A percentile compares a stretch with the other conserved stretches of the same genome.
Evolutionary conservation across 257 asterid genomes (phyloP).

Genomic region (Anisodus acutangulus): DNA sequence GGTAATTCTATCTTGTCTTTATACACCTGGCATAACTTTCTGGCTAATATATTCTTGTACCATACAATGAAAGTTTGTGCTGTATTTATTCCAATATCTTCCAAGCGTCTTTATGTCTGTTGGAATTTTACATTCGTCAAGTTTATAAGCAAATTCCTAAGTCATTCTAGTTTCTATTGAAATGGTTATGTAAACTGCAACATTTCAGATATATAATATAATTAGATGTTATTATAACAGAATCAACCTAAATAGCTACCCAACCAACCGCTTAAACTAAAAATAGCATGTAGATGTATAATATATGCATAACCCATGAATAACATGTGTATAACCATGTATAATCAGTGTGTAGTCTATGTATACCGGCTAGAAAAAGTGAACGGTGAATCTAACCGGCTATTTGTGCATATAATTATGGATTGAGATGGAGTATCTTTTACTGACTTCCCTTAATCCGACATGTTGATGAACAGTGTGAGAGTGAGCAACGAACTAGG

Average conservation of each 20-base stretch:
- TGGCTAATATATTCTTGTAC: neutral
- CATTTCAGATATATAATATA: neutral
- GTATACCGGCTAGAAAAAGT: too few species aligned
- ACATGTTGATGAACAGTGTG: slow-evolving; percentile 42
- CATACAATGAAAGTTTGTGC: neutral
- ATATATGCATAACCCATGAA: too few species aligned
- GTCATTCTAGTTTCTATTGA: neutral
- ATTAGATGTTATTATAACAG: too few species aligned
- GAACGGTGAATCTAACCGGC: too few species aligned
- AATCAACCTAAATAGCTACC: too few species aligned
- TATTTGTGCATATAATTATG: neutral
- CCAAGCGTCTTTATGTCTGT: neutral
- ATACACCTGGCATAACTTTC: too few species aligned
- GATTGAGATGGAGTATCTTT: neutral
- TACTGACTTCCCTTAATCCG: neutral
- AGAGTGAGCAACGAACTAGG: slow-evolving; percentile 81
- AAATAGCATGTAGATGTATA: too few species aligned
- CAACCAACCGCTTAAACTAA: too few species aligned
- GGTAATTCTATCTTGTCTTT: slow-evolving; percentile 1
- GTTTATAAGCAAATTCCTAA: neutral
- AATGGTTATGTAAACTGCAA: neutral
- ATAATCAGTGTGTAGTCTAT: too few species aligned
- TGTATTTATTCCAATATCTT: neutral
- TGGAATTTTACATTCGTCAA: neutral
- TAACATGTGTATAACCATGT: too few species aligned